Percentiles rank a stretch among this genome's conserved stretches.
These are phyloP conservation scores for Halophytophthora polymorphica DNA, from an alignment of 352 stramenopile genomes.

Conservation along the genomic window DNA sequence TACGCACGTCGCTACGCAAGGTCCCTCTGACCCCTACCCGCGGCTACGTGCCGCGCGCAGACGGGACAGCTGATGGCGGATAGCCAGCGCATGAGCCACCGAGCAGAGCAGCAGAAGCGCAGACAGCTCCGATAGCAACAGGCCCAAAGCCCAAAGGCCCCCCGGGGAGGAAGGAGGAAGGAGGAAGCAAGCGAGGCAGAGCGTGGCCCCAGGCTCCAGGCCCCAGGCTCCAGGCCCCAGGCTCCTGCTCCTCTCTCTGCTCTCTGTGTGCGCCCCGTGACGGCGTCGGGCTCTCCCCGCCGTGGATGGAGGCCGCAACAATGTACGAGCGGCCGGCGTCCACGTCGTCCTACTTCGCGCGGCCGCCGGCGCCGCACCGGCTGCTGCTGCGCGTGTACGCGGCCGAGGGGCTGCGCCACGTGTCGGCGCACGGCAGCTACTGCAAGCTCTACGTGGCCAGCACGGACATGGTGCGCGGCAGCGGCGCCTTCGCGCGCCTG, in stretches of 20 bases:
- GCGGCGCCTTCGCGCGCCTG: constrained; percentile 34
- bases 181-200: no score
- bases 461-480: constrained; percentile 42
- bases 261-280: background rate
- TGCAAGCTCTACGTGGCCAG: constrained; percentile 69
- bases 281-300: constrained; percentile 12
- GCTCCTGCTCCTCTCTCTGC: background rate
- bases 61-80: no score
- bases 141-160: no score
- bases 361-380: constrained; percentile 16
- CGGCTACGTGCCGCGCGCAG: no score
- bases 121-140: no score
- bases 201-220: no score
- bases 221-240: no score
- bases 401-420: constrained; percentile 54
- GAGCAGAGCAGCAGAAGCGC: no score
- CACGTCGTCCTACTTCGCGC: constrained; percentile 33
- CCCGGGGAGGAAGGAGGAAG: no score
- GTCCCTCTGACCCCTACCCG: no score
- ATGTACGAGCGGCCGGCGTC: constrained; percentile 31
- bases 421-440: constrained; percentile 70
- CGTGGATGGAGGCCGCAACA: constrained; percentile 19
- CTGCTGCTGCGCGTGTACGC: constrained; percentile 67
- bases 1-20: no score
- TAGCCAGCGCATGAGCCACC: no score